A percentile compares a stretch with the other conserved stretches of the same genome.
Conservation (phyloP, 1,284 basidiomycete genomes). For the Ustilago shanxiensis region DNA sequence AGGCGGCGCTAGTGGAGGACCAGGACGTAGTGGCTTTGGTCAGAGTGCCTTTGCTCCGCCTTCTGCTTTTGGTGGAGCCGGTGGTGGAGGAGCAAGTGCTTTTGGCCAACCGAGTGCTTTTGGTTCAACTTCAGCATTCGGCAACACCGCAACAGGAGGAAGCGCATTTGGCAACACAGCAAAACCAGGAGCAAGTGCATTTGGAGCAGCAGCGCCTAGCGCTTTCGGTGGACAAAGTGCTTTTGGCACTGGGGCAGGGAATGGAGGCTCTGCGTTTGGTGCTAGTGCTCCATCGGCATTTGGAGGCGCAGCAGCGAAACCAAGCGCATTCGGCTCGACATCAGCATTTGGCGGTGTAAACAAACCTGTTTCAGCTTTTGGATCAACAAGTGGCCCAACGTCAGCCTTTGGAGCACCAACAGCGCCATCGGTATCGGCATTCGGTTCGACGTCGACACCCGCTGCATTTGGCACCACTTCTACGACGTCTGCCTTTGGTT, state of each 20-base stretch:
- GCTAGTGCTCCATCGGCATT: conserved; percentile 9
- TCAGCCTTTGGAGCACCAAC: conserved; percentile 1
- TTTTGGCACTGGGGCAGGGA: conserved; percentile 8
- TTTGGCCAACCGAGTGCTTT: conserved; percentile 46
- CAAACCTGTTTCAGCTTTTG: conserved; percentile 26
- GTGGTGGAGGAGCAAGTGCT: conserved; percentile 13
- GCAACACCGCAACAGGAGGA: conserved; percentile 10
- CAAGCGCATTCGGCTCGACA: conserved; percentile 28
- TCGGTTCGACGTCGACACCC: not conserved
- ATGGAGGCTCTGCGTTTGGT: conserved; percentile 24
- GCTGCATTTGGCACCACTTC: conserved; percentile 14
- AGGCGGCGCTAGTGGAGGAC: conserved; percentile 23
- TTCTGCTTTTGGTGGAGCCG: conserved; percentile 38
- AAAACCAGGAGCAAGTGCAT: conserved; percentile 20
- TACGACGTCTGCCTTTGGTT: conserved; percentile 24
- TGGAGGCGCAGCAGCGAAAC: conserved; percentile 2
- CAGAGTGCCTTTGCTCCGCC: conserved; percentile 46
- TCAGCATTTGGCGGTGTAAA: conserved; percentile 15
- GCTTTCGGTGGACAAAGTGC: conserved; percentile 18
- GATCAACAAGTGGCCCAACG: conserved; percentile 8
- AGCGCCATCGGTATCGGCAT: conserved; percentile 9
- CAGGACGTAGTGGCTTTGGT: conserved; percentile 30
- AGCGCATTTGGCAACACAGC: conserved; percentile 33
- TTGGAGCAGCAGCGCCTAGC: conserved; percentile 13
- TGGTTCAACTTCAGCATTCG: conserved; percentile 43